Conservation (phyloP, 31 red algal genomes). For the Endocladia muricata region DNA sequence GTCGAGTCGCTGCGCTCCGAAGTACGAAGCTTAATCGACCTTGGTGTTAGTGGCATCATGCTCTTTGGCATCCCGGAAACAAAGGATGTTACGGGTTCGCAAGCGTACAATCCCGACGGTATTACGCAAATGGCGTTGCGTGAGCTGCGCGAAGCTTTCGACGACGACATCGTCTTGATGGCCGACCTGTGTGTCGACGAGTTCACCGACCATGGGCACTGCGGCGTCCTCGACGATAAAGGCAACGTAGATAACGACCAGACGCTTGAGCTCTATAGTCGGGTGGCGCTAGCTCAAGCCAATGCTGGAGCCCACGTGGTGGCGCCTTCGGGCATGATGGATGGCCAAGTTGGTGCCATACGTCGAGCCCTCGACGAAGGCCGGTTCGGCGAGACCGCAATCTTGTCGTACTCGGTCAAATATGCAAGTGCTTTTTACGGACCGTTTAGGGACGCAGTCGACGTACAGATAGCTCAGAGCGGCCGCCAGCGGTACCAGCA, state of each 20-base stretch:
- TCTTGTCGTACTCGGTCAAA: constrained; percentile 5
- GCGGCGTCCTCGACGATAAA: not conserved
- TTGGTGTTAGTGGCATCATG: not conserved
- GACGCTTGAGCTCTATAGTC: not conserved
- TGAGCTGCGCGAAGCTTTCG: not conserved
- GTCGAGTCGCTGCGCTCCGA: not conserved
- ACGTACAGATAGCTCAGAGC: not conserved
- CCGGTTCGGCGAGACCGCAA: not conserved
- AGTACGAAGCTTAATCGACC: not conserved
- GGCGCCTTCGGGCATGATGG: constrained; percentile 7
- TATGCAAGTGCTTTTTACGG: not conserved
- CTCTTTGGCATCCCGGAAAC: not conserved
- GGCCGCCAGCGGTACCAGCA: not conserved
- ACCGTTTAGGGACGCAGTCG: constrained; percentile 3
- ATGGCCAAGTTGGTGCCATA: not conserved
- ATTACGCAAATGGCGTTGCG: not conserved
- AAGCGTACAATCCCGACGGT: not conserved
- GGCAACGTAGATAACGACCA: not conserved
- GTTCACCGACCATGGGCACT: not conserved
- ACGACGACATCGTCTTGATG: not conserved
- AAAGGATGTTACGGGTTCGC: not conserved
- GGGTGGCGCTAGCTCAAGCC: not conserved
- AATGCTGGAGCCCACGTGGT: not conserved
- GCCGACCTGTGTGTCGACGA: not conserved
- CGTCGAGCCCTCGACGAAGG: not conserved